A percentile compares a stretch with the other conserved stretches of the same genome.
Evolutionary conservation across 768 basidiomycete genomes (phyloP).

Genomic region (Leccinum subtestaceum): DNA sequence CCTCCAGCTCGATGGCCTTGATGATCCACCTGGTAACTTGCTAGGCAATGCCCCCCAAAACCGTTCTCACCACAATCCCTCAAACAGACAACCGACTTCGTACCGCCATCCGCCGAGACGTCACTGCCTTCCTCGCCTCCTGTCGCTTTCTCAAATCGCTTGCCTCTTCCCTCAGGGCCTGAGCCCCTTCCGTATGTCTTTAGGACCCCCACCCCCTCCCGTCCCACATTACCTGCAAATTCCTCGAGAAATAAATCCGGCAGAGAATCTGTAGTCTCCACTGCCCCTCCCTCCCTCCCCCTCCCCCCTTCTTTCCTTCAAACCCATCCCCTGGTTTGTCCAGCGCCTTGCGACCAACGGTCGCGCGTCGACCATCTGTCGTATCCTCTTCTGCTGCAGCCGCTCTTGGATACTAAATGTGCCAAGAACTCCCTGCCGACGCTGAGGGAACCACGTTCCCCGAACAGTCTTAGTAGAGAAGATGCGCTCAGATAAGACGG

Average conservation of each 20-base stretch:
- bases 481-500: background rate
- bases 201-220: conserved; percentile 25
- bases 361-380: conserved; percentile 44
- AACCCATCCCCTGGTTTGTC: conserved; percentile 27
- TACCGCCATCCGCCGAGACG: background rate
- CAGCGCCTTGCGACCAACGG: conserved; percentile 35
- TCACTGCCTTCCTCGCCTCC: conserved; percentile 2
- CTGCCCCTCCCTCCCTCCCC: conserved; percentile 17
- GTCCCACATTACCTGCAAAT: conserved; percentile 41
- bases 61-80: conserved; percentile 10
- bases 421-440: background rate
- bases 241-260: conserved; percentile 23
- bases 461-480: background rate
- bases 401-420: background rate
- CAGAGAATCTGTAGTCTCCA: conserved; percentile 24
- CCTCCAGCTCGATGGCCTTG: conserved; percentile 59
- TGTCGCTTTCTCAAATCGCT: conserved; percentile 5
- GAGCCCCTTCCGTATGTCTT: conserved; percentile 23
- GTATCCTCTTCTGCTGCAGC: conserved; percentile 34
- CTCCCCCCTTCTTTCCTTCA: conserved; percentile 20
- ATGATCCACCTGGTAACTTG: conserved; percentile 40
- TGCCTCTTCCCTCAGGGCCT: conserved; percentile 13
- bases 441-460: background rate
- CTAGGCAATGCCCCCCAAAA: background rate
- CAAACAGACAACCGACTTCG: conserved; percentile 14